Conservation (phyloP, 179 eudicot species). For the Corrigiola litoralis region DNA sequence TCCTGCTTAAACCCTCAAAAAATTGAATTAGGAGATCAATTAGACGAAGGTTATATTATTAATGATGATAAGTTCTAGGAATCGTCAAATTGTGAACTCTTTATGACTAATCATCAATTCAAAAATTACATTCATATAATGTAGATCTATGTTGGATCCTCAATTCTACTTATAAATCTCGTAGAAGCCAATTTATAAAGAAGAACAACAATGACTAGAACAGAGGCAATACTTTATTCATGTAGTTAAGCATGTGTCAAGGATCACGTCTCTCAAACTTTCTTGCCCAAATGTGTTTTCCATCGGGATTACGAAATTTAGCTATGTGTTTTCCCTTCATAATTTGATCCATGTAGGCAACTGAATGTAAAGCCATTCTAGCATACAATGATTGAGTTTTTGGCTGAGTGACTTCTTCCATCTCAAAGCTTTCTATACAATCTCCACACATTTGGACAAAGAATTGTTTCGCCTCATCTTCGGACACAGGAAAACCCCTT, state of each 20-base stretch:
- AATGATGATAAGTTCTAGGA: no score
- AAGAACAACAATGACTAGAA: no score
- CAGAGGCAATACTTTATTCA: neutral
- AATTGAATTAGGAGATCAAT: no score
- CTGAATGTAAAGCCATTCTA: conserved; percentile 27
- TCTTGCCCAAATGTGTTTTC: conserved; percentile 58
- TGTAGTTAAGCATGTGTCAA: neutral
- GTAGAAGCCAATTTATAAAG: neutral
- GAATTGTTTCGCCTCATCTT: conserved; percentile 24
- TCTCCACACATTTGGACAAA: conserved; percentile 35
- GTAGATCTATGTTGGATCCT: no score
- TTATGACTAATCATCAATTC: no score
- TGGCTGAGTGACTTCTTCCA: conserved; percentile 14
- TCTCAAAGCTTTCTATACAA: conserved; percentile 32
- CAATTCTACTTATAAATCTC: no score
- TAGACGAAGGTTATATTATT: no score
- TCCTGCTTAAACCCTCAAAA: no score
- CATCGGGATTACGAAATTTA: conserved; percentile 29
- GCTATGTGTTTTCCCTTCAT: conserved; percentile 28
- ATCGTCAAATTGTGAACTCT: no score
- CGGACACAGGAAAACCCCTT: conserved; percentile 35
- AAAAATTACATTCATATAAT: no score
- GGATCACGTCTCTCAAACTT: conserved; percentile 39
- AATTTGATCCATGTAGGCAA: conserved; percentile 33
- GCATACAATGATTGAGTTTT: conserved; percentile 32